Evolutionary conservation across 805 yeast species (phyloP).

Genomic region (Zygotorulaspora florentina): DNA sequence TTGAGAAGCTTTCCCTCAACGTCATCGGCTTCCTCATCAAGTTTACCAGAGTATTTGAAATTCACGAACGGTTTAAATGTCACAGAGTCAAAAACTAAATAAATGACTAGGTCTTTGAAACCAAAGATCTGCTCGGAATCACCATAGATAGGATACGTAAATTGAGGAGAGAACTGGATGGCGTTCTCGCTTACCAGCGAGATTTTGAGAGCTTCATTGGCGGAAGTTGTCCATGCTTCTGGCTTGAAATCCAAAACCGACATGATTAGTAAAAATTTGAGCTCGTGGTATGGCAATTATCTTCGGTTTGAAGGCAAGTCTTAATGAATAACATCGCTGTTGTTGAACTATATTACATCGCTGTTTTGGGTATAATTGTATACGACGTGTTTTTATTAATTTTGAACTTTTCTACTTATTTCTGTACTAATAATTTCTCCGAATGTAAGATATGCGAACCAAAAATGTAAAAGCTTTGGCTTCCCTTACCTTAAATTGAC

Average conservation of each 20-base stretch:
- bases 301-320: no score
- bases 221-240: slow-evolving; percentile 68
- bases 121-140: slow-evolving; percentile 88
- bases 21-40: slow-evolving; percentile 56
- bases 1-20: slow-evolving; percentile 51
- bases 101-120: slow-evolving; percentile 62
- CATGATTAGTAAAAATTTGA: slow-evolving; percentile 11
- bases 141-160: slow-evolving; percentile 93
- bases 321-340: no score
- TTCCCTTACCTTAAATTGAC: no score
- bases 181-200: slow-evolving; percentile 56
- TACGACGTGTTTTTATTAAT: no score
- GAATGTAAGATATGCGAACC: no score
- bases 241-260: slow-evolving; percentile 44
- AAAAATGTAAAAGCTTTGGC: no score
- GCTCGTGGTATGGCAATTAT: background rate
- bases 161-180: slow-evolving; percentile 65
- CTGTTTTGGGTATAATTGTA: no score
- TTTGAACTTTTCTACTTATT: no score
- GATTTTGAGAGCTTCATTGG: slow-evolving; percentile 63
- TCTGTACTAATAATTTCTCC: no score
- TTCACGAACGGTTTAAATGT: slow-evolving; percentile 71
- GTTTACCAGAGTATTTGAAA: slow-evolving; percentile 50
- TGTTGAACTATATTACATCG: no score
- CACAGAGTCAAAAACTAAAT: slow-evolving; percentile 65